Evolutionary conservation across 495 filamentous ascomycete genomes (phyloP).

Genomic region (Aspergillus bridgeri): DNA sequence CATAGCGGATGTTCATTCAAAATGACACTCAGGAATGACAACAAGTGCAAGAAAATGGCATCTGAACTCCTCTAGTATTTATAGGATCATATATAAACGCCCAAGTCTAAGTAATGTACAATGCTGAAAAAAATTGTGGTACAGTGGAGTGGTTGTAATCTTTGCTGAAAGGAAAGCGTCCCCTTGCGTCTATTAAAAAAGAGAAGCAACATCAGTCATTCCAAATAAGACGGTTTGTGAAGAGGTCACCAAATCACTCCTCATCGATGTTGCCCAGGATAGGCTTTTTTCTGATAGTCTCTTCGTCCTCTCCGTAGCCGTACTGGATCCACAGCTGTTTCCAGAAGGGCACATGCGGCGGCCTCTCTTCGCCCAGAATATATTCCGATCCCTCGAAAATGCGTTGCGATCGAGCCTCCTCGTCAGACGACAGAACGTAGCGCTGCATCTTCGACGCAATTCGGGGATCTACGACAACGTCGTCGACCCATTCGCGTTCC

Average conservation of each 20-base stretch:
- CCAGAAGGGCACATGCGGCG: conserved; percentile 37
- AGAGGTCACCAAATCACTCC: conserved; percentile 18
- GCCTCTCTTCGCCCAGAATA: conserved; percentile 54
- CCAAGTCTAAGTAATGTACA: not conserved
- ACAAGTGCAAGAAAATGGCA: not conserved
- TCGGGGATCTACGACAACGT: conserved; percentile 72
- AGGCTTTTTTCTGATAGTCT: conserved; percentile 36
- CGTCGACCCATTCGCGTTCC: conserved; percentile 73
- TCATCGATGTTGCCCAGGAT: conserved; percentile 40
- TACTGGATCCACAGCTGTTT: conserved; percentile 44
- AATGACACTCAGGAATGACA: too few species aligned
- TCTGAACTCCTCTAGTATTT: not conserved
- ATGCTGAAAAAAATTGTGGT: not conserved
- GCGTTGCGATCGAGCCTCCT: conserved; percentile 61
- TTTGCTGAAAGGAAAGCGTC: not conserved
- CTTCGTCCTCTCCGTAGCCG: conserved; percentile 46
- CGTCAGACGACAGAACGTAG: conserved; percentile 59
- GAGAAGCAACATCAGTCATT: not conserved
- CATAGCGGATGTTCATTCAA: too few species aligned
- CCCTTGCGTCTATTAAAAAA: not conserved
- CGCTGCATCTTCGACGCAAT: conserved; percentile 78
- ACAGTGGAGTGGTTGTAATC: not conserved
- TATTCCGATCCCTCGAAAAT: conserved; percentile 65
- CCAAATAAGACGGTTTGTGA: not conserved
- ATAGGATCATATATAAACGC: not conserved